These are phyloP conservation scores for Ceratocystiopsis sp. DNA, from an alignment of 2,329 filamentous ascomycete genomes.

Conservation along the genomic window DNA sequence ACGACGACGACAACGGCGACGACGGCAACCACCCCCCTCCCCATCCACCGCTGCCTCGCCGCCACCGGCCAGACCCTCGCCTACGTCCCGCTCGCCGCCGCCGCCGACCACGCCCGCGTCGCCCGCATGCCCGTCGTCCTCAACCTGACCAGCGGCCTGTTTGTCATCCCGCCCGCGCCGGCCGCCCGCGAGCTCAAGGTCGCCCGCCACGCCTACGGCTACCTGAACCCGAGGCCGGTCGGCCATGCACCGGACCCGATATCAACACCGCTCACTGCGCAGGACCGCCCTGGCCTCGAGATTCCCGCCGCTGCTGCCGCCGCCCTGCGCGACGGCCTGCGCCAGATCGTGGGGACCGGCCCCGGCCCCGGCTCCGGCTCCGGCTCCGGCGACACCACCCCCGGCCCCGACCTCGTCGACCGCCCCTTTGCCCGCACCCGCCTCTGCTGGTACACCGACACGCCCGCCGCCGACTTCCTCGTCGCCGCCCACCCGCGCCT, in stretches of 20 bases:
- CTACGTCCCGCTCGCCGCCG: slow-evolving; percentile 53
- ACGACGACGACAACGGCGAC: too few relatives aligned
- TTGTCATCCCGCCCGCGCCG: slow-evolving; percentile 50
- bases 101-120: slow-evolving; percentile 50
- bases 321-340: slow-evolving; percentile 43
- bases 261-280: slow-evolving; percentile 28
- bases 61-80: slow-evolving; percentile 70
- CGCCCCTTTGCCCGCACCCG: slow-evolving; percentile 45
- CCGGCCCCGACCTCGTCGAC: slow-evolving; percentile 24
- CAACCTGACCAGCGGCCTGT: slow-evolving; percentile 54
- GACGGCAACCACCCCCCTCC: too few relatives aligned
- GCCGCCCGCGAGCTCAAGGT: slow-evolving; percentile 44
- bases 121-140: slow-evolving; percentile 52
- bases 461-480: slow-evolving; percentile 52
- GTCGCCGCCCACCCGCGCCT: slow-evolving; percentile 50
- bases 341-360: slow-evolving; percentile 38
- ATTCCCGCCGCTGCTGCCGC: slow-evolving; percentile 44
- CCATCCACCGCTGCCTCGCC: slow-evolving; percentile 45
- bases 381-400: too few relatives aligned
- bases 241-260: slow-evolving; percentile 11
- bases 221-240: slow-evolving; percentile 32
- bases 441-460: slow-evolving; percentile 65
- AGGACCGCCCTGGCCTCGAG: slow-evolving; percentile 27
- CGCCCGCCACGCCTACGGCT: slow-evolving; percentile 53
- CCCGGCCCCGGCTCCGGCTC: slow-evolving; percentile 14